Evolutionary conservation across 129 eudicot genomes (phyloP), one percentile per base, ranked within the genome.

Genomic region (Saposhnikovia divaricata): DNA sequence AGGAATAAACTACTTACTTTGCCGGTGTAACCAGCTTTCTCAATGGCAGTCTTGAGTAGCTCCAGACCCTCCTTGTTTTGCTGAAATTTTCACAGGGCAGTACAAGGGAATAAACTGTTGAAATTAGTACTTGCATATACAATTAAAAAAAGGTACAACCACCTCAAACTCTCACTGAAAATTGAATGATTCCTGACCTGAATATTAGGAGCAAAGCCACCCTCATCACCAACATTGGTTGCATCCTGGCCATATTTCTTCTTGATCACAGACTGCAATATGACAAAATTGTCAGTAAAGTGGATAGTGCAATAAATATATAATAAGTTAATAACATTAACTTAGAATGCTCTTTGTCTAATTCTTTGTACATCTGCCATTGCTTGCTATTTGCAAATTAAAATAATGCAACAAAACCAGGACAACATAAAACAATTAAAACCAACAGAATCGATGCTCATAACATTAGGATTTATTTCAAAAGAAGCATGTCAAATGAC

Each of bases 201-300:
- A 86, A 95, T 95, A 83, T 95, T 95, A 74, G 98, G 98, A 86
- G 98, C 97, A 79, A 95, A 95, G 75, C 98, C 98, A 89, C 97
- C 98, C 80, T 95, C 98, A 77, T 95, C 98, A 78, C 98, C 98
- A 74, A 95, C 98, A 85, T 95, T 95, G 78, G 98, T 95, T 47
- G 98, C 98, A 87, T 95, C 98, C 80, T 95, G 98, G 9, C 98
- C 98, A 76, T 95, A 95, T 82, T 95, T 95, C 93, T 95, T 95
- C 96, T 95, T 95, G 68, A 95, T 92, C 73, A 95, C 98, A 89
- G 93, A 81, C 98, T 95, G 92, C 74, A 87, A 82, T 40, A 75
- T 10, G 38, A 71, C 43, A 75, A 46, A 9, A 46, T 25, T 27
- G 28, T 75, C 42, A 46, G 31, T 75, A 6, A 25, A 45, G 40